Conservation (phyloP, 768 basidiomycete genomes). For the Strobilomyces echinocephalus region DNA sequence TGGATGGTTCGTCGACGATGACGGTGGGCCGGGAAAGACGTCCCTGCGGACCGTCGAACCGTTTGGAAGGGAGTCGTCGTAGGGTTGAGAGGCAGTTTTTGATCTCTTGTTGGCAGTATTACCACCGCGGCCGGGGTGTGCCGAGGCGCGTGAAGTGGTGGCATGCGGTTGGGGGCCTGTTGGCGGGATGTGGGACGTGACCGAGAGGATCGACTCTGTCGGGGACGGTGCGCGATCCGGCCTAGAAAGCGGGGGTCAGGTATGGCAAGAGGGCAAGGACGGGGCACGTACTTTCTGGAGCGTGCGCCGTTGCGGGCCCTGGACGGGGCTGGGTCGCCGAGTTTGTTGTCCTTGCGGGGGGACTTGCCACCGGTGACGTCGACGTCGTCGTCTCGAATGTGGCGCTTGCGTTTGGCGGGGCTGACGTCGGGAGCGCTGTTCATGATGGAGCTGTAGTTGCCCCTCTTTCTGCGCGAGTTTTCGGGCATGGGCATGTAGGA, state of each 20-base stretch:
- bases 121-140: slow-evolving; percentile 30
- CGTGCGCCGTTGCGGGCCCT: slow-evolving; percentile 51
- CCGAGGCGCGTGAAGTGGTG: slow-evolving; percentile 25
- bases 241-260: slow-evolving; percentile 32
- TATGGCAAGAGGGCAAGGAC: not conserved
- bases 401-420: slow-evolving; percentile 61
- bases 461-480: slow-evolving; percentile 58
- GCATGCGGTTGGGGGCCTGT: slow-evolving; percentile 30
- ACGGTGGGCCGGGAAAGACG: slow-evolving; percentile 45
- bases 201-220: slow-evolving; percentile 67
- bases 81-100: slow-evolving; percentile 32
- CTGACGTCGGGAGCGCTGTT: slow-evolving; percentile 51
- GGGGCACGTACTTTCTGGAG: slow-evolving; percentile 52
- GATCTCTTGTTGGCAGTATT: slow-evolving; percentile 41
- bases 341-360: slow-evolving; percentile 56
- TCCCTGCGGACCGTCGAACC: slow-evolving; percentile 38
- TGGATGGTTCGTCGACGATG: slow-evolving; percentile 47
- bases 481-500: slow-evolving; percentile 69
- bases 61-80: slow-evolving; percentile 39
- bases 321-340: slow-evolving; percentile 37
- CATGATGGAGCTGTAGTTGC: slow-evolving; percentile 51
- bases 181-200: slow-evolving; percentile 57
- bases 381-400: slow-evolving; percentile 57
- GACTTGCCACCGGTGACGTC: slow-evolving; percentile 49
- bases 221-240: slow-evolving; percentile 64